Evolutionary conservation across 192 early-diverging fungal genomes (phyloP).

Genomic region (Rhizophlyctis rosea): DNA sequence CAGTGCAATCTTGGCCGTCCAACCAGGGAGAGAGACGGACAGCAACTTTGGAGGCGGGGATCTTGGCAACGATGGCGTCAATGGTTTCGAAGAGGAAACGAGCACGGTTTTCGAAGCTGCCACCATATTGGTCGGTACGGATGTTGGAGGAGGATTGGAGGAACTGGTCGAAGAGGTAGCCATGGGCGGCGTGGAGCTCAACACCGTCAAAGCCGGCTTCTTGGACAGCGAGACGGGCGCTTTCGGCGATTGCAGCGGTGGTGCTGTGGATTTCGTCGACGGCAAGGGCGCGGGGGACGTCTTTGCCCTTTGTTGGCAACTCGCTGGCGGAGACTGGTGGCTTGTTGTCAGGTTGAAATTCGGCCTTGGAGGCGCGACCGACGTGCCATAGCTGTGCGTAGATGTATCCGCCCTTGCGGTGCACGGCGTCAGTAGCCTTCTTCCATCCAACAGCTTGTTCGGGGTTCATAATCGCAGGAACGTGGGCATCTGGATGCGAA

Average conservation of each 20-base stretch:
- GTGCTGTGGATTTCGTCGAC: slow-evolving; percentile 65
- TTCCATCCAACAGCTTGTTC: slow-evolving; percentile 51
- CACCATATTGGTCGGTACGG: slow-evolving; percentile 88
- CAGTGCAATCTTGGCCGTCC: slow-evolving; percentile 16
- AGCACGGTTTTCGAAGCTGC: slow-evolving; percentile 80
- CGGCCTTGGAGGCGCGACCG: slow-evolving; percentile 34
- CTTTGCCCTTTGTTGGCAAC: slow-evolving; percentile 20
- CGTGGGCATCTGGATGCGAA: slow-evolving; percentile 10
- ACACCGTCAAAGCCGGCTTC: slow-evolving; percentile 82
- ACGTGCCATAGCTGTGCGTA: slow-evolving; percentile 58
- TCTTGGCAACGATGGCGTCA: slow-evolving; percentile 26
- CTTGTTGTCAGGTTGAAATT: slow-evolving; percentile 31
- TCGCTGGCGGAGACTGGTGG: slow-evolving; percentile 38
- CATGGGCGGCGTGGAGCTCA: slow-evolving; percentile 76
- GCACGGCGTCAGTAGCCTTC: slow-evolving; percentile 50
- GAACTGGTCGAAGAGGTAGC: slow-evolving; percentile 86
- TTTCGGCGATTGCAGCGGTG: slow-evolving; percentile 57
- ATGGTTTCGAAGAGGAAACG: slow-evolving; percentile 40
- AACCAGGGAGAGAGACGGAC: slow-evolving; percentile 35
- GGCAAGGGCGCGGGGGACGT: slow-evolving; percentile 55
- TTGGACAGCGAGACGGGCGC: slow-evolving; percentile 66
- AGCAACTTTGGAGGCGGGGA: slow-evolving; percentile 33
- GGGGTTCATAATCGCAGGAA: slow-evolving; percentile 32
- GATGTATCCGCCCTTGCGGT: slow-evolving; percentile 54
- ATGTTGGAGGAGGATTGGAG: slow-evolving; percentile 76